Evolutionary conservation across 306 rosid genomes (phyloP).

Genomic region (Malus orientalis): DNA sequence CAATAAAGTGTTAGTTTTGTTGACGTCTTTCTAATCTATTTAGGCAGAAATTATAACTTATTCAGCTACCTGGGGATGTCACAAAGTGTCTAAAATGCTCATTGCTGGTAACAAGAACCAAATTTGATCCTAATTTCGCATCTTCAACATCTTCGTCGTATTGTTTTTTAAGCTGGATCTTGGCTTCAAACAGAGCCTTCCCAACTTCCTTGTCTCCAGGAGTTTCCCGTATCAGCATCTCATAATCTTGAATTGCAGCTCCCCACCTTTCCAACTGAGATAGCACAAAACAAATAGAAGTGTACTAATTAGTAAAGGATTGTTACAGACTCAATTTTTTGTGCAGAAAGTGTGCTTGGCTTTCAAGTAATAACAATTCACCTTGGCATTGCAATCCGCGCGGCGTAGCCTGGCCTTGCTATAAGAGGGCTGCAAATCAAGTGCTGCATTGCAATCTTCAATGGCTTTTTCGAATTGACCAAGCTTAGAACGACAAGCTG

Average conservation of each 20-base stretch:
- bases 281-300: not conserved
- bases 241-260: conserved; percentile 83
- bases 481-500: conserved; percentile 87
- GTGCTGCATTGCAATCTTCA: conserved; percentile 86
- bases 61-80: conserved; percentile 65
- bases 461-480: conserved; percentile 86
- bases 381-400: conserved; percentile 88
- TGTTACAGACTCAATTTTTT: not conserved
- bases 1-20: not conserved
- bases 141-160: conserved; percentile 67
- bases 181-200: conserved; percentile 72
- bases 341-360: not conserved
- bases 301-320: not conserved
- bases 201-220: conserved; percentile 93
- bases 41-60: not conserved
- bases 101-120: conserved; percentile 60
- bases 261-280: conserved; percentile 85
- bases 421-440: conserved; percentile 60
- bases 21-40: not conserved
- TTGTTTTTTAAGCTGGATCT: conserved; percentile 55
- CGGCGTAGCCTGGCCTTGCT: conserved; percentile 86
- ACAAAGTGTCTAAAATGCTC: conserved; percentile 78
- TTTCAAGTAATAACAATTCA: conserved; percentile 11
- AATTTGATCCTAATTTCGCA: conserved; percentile 73
- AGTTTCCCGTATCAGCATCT: conserved; percentile 62